These are phyloP conservation scores for Diaporthe ilicicola DNA, from an alignment of 2,329 filamentous ascomycete genomes.

Conservation along the genomic window DNA sequence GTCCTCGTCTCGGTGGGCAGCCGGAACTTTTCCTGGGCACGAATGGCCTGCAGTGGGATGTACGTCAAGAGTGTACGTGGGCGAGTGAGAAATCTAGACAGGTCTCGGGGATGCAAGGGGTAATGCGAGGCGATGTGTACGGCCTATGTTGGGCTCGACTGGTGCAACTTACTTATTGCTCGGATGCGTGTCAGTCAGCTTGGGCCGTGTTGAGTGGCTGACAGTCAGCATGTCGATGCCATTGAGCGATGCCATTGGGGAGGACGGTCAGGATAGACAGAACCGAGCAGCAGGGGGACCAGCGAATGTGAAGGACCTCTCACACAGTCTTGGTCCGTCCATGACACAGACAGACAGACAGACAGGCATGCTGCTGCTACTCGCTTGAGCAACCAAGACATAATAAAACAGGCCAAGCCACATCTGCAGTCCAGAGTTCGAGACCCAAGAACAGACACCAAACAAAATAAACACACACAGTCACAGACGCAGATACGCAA, in stretches of 20 bases:
- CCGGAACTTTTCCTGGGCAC: too few relatives aligned
- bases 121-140: not conserved
- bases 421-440: too few relatives aligned
- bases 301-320: not conserved
- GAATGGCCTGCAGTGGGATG: not conserved
- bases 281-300: not conserved
- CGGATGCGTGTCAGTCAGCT: not conserved
- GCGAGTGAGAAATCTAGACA: slow-evolving; percentile 1
- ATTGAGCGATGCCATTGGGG: not conserved
- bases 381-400: not conserved
- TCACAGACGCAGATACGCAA: too few relatives aligned
- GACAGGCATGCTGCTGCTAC: not conserved
- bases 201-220: not conserved
- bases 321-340: not conserved
- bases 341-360: not conserved
- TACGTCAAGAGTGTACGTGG: slow-evolving; percentile 15
- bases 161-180: not conserved
- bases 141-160: not conserved
- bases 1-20: not conserved
- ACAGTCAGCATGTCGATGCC: slow-evolving; percentile 4
- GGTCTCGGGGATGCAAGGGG: not conserved
- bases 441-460: not conserved
- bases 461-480: not conserved
- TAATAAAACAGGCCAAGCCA: not conserved
- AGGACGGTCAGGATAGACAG: not conserved